Percentiles rank a stretch among this genome's conserved stretches.
phyloP scores from a whole-genome alignment of 495 filamentous ascomycete species.

The Talaromyces wortmannii region DNA sequence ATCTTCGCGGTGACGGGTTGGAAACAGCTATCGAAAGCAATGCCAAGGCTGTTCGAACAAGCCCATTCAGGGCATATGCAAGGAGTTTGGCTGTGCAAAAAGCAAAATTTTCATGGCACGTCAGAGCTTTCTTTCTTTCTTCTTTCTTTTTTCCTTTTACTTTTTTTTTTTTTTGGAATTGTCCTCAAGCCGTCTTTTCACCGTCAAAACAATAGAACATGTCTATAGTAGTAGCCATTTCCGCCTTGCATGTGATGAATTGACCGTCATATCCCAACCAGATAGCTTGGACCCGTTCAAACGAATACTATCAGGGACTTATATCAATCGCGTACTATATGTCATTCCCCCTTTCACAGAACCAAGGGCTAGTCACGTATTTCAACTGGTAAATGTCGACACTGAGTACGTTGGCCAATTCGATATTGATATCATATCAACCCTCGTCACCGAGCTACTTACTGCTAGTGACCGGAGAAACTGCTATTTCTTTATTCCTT shows the following conservation, averaged over 20 bases:
- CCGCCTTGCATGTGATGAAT: not conserved
- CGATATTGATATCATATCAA: too few species aligned
- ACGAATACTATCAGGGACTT: too few species aligned
- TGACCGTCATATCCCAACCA: not conserved
- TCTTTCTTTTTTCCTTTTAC: not conserved
- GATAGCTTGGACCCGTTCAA: too few species aligned
- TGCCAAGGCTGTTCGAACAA: too few species aligned
- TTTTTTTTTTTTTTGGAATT: too few species aligned
- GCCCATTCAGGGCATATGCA: not conserved
- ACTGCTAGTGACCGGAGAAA: too few species aligned
- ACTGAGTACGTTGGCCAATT: not conserved
- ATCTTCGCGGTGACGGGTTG: not conserved
- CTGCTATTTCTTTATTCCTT: too few species aligned
- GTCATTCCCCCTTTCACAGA: not conserved
- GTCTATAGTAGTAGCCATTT: not conserved
- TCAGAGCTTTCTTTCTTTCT: too few species aligned
- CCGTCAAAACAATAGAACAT: not conserved
- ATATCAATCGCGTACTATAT: not conserved
- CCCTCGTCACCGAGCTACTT: too few species aligned
- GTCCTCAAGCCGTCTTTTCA: not conserved
- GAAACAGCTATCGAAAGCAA: conserved; percentile 6
- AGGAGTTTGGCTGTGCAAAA: not conserved
- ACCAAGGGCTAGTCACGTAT: not conserved
- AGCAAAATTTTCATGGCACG: not conserved
- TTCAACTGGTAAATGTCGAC: not conserved